phyloP scores from a whole-genome alignment of 2,329 filamentous ascomycete species.

The Aspergillus puulaauensis region DNA sequence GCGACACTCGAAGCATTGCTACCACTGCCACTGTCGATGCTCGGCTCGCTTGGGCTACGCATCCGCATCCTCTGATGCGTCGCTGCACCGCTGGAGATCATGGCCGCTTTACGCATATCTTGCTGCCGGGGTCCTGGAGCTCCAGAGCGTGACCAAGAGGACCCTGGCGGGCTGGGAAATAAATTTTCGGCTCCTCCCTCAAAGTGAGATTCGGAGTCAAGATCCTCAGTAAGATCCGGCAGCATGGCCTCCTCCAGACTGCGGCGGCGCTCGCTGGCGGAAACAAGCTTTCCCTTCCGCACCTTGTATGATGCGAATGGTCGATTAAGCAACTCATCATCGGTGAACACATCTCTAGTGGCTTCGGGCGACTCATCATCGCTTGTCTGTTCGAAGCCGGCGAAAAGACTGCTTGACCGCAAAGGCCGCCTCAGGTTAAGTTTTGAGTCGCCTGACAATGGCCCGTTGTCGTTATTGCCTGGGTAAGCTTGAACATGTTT shows the following conservation, averaged over 20 bases:
- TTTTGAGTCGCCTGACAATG: slow-evolving; percentile 59
- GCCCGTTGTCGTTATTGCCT: slow-evolving; percentile 78
- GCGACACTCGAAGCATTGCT: slow-evolving; percentile 35
- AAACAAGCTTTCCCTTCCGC: slow-evolving; percentile 43
- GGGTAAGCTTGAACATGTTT: slow-evolving; percentile 67
- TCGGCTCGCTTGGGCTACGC: slow-evolving; percentile 48
- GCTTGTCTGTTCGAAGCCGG: slow-evolving; percentile 73
- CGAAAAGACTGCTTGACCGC: slow-evolving; percentile 80
- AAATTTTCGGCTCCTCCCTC: slow-evolving; percentile 14
- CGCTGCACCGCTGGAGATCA: slow-evolving; percentile 76
- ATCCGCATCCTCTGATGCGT: slow-evolving; percentile 64
- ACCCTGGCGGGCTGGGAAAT: slow-evolving; percentile 11
- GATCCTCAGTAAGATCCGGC: slow-evolving; percentile 40
- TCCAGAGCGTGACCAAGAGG: slow-evolving; percentile 36
- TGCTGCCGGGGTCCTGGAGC: slow-evolving; percentile 48
- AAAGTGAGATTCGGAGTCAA: slow-evolving; percentile 29
- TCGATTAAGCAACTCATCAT: slow-evolving; percentile 46
- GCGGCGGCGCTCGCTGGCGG: slow-evolving; percentile 29
- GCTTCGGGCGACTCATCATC: slow-evolving; percentile 41
- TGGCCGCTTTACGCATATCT: slow-evolving; percentile 72
- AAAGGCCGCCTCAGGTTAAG: slow-evolving; percentile 67
- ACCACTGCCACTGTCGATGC: slow-evolving; percentile 40
- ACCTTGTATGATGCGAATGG: slow-evolving; percentile 46
- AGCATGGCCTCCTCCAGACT: slow-evolving; percentile 34
- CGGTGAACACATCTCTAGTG: slow-evolving; percentile 39